phyloP scores from a whole-genome alignment of 2,329 filamentous ascomycete species.

The Calonectria multiphialidica region DNA sequence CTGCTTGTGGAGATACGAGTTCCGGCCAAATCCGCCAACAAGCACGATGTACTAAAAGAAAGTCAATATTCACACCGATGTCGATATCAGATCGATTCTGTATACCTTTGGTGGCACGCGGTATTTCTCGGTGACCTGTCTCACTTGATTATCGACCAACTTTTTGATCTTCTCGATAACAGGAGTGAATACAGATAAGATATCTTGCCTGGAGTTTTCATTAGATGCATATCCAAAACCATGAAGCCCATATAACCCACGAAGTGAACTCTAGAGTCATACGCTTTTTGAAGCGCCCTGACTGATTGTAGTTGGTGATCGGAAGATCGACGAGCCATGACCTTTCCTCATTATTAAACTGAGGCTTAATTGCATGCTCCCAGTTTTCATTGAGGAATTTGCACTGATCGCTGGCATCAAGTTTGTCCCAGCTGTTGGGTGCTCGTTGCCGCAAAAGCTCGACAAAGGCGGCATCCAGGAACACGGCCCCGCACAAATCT shows the following conservation, averaged over 20 bases:
- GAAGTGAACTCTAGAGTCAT: conserved; percentile 16
- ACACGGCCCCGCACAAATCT: conserved; percentile 53
- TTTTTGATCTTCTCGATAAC: conserved; percentile 32
- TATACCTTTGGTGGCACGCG: conserved; percentile 42
- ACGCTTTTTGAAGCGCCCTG: conserved; percentile 5
- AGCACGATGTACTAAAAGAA: conserved; percentile 50
- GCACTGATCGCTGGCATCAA: neutral
- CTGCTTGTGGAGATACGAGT: conserved; percentile 40
- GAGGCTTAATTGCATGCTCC: conserved; percentile 46
- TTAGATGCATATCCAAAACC: neutral
- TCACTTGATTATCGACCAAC: conserved; percentile 42
- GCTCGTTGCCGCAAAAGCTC: conserved; percentile 43
- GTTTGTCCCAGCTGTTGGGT: neutral
- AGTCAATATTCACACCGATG: neutral
- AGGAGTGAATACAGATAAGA: conserved; percentile 39
- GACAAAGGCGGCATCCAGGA: conserved; percentile 55
- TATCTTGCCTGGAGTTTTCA: conserved; percentile 30
- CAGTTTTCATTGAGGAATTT: conserved; percentile 42
- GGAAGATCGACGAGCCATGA: conserved; percentile 37
- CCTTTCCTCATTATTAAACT: conserved; percentile 34
- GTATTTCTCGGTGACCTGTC: conserved; percentile 29
- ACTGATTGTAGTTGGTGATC: neutral
- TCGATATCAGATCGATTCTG: neutral
- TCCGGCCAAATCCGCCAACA: conserved; percentile 54
- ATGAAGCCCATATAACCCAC: neutral